Conservation (phyloP, 805 yeast genomes). For the Pichia cephalocereana region DNA sequence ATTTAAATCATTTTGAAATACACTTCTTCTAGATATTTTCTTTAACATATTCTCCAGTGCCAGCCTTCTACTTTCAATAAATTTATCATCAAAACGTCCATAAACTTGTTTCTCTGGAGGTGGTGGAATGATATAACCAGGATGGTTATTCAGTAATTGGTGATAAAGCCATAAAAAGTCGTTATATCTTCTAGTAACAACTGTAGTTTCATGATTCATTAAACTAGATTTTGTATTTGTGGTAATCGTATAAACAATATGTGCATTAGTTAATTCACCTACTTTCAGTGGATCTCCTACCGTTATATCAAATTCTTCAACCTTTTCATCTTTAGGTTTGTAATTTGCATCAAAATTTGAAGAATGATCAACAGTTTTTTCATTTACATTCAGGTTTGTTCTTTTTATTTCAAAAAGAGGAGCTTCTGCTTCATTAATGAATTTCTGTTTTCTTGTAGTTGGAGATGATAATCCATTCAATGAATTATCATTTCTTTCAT, state of each 20-base stretch:
- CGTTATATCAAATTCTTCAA: conserved; percentile 44
- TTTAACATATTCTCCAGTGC: conserved; percentile 80
- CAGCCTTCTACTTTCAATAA: conserved; percentile 76
- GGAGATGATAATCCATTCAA: conserved; percentile 21
- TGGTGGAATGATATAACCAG: conserved; percentile 88
- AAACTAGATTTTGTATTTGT: conserved; percentile 44
- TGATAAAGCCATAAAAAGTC: conserved; percentile 94
- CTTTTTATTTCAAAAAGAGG: conserved; percentile 42
- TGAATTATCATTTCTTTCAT: not conserved
- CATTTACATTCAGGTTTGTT: not conserved
- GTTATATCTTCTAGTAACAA: conserved; percentile 76
- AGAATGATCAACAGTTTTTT: not conserved
- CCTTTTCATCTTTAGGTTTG: conserved; percentile 9
- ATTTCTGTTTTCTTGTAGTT: conserved; percentile 17
- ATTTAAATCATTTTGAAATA: conserved; percentile 63
- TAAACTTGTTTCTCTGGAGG: conserved; percentile 93
- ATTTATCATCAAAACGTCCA: conserved; percentile 85
- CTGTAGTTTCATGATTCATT: conserved; percentile 29
- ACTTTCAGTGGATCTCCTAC: conserved; percentile 90
- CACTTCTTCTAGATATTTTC: conserved; percentile 51
- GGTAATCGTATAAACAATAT: conserved; percentile 75
- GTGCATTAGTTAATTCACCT: conserved; percentile 83
- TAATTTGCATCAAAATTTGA: not conserved
- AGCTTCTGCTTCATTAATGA: conserved; percentile 30
- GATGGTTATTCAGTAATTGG: conserved; percentile 76